Base-by-base conservation (phyloP, 768 basidiomycete species). In the Russula sp. region DNA sequence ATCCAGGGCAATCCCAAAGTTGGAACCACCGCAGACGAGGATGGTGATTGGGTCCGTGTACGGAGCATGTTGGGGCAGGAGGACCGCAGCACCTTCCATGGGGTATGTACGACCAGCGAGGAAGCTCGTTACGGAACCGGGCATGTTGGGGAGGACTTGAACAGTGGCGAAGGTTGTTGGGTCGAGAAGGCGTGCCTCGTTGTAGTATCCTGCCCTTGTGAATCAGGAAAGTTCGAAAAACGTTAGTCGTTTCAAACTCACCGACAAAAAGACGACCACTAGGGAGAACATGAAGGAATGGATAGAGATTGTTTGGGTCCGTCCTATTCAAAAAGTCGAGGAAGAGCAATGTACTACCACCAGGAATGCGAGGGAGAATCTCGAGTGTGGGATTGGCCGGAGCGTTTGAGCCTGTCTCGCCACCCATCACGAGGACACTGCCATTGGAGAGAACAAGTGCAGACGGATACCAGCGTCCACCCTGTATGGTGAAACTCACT, bases 301-400 rank as follows among this genome's bases (percentile, higher is more conserved):
- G 89, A 67, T 92, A 92, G 52, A 92, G 71, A 67, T 90, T 90
- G 68, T 88, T 83, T 0, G 90, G 90, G 68, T 91, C 85, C 5
- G 90, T 90, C 32, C 87, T 78, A 38, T 75, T 70, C 36, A 91
- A 75, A 75, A 82, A 90, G 61, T 86, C 84, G 56, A 90, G 77
- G 52, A 81, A 76, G 56, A 86, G 59, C 10, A 76, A 74, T 0
- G 87, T 89, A 55, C 78, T 75, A 18, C 85, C 88, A 1, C 88
- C 89, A 0, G 70, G 70, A 9, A 86, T 85, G 34, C 76, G 83
- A 1, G 89, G 89, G 5, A 91, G 75, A 56, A 88, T 77, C 71
- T 92, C 90, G 39, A 90, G 73, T 64, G 79, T 88, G 0, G 88
- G 88, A 60, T 83, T 79, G 0, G 89, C 80, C 2, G 78, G 64